These are phyloP conservation scores for Metschnikowia sp. DNA, from an alignment of 805 yeast species.

Conservation along the genomic window DNA sequence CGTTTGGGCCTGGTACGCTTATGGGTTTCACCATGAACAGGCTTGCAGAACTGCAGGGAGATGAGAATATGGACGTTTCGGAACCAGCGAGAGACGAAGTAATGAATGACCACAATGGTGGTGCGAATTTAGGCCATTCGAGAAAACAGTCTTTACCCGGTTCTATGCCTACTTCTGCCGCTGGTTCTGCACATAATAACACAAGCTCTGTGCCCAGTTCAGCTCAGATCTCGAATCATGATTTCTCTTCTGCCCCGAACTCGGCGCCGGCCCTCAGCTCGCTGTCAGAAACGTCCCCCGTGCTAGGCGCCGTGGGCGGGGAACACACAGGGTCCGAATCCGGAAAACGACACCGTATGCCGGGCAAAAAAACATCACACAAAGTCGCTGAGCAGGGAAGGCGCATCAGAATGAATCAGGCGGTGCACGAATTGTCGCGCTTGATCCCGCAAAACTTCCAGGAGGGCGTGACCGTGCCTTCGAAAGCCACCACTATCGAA, in stretches of 20 bases:
- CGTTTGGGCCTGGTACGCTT: constrained; percentile 29
- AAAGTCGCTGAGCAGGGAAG: constrained; percentile 96
- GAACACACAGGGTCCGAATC: background rate
- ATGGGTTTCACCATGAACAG: constrained; percentile 48
- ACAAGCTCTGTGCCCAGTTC: background rate
- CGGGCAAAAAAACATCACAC: constrained; percentile 68
- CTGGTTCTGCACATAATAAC: background rate
- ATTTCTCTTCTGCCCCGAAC: background rate
- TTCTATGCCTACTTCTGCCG: background rate
- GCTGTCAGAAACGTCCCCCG: constrained; percentile 20
- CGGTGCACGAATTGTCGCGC: constrained; percentile 69
- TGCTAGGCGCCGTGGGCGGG: constrained; percentile 8
- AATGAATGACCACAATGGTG: no score
- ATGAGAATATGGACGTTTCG: background rate
- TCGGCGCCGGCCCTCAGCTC: constrained; percentile 4
- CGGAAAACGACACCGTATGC: constrained; percentile 14
- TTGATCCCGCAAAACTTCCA: constrained; percentile 63
- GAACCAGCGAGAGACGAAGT: no score
- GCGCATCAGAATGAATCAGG: constrained; percentile 85
- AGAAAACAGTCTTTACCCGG: background rate
- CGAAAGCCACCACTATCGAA: constrained; percentile 95
- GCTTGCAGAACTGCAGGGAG: constrained; percentile 33
- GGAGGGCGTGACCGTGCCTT: constrained; percentile 61
- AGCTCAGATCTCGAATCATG: background rate
- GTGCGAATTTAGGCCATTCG: no score